Percentiles rank a stretch among this genome's conserved stretches.
phyloP scores from a whole-genome alignment of 2,329 filamentous ascomycete species.

The Triangularia setosa region DNA sequence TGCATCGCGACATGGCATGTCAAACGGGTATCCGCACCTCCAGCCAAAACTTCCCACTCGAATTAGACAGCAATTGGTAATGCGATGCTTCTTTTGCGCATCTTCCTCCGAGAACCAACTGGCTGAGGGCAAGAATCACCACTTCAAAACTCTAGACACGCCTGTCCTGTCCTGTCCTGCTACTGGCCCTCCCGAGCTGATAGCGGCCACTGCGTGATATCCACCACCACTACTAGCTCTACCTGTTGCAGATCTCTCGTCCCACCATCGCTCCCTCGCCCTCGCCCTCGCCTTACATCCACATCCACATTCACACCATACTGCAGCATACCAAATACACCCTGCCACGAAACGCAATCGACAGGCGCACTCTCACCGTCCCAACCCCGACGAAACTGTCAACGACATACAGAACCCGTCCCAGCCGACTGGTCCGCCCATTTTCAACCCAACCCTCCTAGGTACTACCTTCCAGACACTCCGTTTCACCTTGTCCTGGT shows the following conservation, averaged over 20 bases:
- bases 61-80: not conserved
- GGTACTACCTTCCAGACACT: not conserved
- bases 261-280: not conserved
- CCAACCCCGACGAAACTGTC: not conserved
- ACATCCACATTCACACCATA: not conserved
- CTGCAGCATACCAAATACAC: not conserved
- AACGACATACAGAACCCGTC: not conserved
- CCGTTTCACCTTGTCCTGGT: not conserved
- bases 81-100: conserved; percentile 2
- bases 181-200: no score
- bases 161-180: no score
- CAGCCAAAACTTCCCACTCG: not conserved
- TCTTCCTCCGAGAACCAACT: not conserved
- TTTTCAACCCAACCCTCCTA: not conserved
- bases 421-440: not conserved
- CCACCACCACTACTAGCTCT: not conserved
- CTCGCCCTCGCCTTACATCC: not conserved
- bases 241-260: conserved; percentile 12
- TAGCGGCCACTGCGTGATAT: not conserved
- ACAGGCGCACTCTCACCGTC: not conserved
- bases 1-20: conserved; percentile 21
- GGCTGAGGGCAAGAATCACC: not conserved
- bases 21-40: conserved; percentile 11
- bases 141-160: not conserved
- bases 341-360: not conserved